Evolutionary conservation across 192 early-diverging fungal species (phyloP).

Genomic region (Coemansia interrupta): DNA sequence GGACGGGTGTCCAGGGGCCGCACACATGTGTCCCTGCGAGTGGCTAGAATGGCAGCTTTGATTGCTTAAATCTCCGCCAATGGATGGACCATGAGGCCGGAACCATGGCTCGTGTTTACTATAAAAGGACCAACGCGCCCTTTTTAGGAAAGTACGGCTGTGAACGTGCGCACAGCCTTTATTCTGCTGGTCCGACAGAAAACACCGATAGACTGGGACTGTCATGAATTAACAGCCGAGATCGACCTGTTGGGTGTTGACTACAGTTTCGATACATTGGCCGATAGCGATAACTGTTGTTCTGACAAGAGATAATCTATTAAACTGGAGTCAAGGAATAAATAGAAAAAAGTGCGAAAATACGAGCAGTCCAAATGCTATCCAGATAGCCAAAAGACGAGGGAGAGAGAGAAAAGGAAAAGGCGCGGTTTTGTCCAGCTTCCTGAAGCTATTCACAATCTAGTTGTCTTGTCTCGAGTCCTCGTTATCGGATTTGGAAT

Average conservation of each 20-base stretch:
- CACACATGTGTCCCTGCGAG: constrained; percentile 3
- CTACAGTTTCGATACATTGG: too few species aligned
- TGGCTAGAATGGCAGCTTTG: background rate
- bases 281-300: too few species aligned
- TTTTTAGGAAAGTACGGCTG: background rate
- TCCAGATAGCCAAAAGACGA: too few species aligned
- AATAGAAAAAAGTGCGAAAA: too few species aligned
- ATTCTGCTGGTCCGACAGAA: background rate
- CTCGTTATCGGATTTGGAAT: constrained; percentile 19
- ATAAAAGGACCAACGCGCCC: background rate
- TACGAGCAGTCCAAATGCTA: too few species aligned
- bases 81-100: constrained; percentile 4
- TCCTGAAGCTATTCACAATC: background rate
- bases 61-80: constrained; percentile 5
- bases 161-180: too few species aligned
- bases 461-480: too few species aligned
- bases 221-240: background rate
- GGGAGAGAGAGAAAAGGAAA: background rate
- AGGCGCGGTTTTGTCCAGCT: background rate
- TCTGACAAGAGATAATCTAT: too few species aligned
- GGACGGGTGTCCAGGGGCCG: background rate
- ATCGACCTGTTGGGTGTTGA: too few species aligned
- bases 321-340: too few species aligned
- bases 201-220: background rate
- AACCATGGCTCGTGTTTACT: background rate